Percentiles rank a stretch among this genome's conserved stretches.
phyloP scores from a whole-genome alignment of 1,284 basidiomycete species.

The Sparassis latifolia region DNA sequence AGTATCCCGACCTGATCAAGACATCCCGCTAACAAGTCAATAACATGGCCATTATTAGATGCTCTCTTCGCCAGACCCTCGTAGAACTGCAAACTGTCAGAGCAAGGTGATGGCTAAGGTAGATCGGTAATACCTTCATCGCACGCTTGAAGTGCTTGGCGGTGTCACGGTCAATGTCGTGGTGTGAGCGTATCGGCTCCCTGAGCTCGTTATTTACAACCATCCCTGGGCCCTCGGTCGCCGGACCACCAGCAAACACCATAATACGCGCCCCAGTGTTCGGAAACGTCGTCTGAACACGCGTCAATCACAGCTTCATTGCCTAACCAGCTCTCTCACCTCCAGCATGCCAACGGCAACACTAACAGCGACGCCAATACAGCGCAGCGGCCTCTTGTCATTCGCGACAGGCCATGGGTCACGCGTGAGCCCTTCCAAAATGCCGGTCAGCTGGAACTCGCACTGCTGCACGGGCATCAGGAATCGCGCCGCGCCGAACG shows the following conservation, averaged over 20 bases:
- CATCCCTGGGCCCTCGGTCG: conserved; percentile 95
- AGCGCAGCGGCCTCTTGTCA: conserved; percentile 92
- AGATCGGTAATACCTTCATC: conserved; percentile 58
- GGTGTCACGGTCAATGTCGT: conserved; percentile 97
- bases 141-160: conserved; percentile 98
- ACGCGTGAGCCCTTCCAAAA: conserved; percentile 83
- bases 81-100: conserved; percentile 66
- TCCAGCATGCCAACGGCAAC: conserved; percentile 96
- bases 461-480: conserved; percentile 89
- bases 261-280: conserved; percentile 96
- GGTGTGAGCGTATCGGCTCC: conserved; percentile 97
- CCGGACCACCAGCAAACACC: conserved; percentile 95
- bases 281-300: conserved; percentile 76
- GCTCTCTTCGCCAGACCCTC: conserved; percentile 92
- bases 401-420: conserved; percentile 98
- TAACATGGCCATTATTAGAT: conserved; percentile 90
- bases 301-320: neutral
- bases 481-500: conserved; percentile 89
- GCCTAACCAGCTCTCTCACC: conserved; percentile 33
- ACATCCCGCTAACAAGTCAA: conserved; percentile 96
- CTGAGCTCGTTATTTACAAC: conserved; percentile 95
- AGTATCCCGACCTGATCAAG: conserved; percentile 96
- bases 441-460: conserved; percentile 95
- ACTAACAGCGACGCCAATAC: conserved; percentile 91
- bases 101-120: neutral